Conservation (phyloP, 148 eudicot species). For the Camellia lanceoleosa region DNA sequence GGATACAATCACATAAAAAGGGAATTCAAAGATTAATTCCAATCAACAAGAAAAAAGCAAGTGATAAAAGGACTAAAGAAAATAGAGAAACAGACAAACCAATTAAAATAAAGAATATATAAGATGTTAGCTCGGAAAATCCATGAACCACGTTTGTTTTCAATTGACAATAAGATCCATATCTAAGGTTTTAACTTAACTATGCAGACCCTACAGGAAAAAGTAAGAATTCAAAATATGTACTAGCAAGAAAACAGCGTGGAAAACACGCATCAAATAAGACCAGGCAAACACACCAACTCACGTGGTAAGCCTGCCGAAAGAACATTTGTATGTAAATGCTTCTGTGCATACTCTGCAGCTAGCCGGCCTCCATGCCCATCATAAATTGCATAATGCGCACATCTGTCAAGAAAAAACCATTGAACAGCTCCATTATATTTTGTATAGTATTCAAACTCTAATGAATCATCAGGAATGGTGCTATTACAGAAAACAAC, state of each 20-base stretch:
- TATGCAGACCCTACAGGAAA: too few species aligned
- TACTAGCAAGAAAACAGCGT: too few species aligned
- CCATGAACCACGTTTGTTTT: too few species aligned
- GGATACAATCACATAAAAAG: not conserved
- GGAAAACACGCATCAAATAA: slow-evolving; percentile 24
- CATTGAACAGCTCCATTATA: not conserved
- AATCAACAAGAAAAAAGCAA: not conserved
- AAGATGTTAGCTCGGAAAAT: too few species aligned
- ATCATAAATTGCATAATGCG: slow-evolving; percentile 81
- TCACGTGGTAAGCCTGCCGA: slow-evolving; percentile 98
- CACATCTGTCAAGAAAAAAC: slow-evolving; percentile 45
- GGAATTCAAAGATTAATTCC: not conserved
- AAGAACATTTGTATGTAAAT: slow-evolving; percentile 65
- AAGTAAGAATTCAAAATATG: too few species aligned
- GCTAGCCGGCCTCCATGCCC: slow-evolving; percentile 91
- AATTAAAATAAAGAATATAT: not conserved
- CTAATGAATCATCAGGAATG: not conserved
- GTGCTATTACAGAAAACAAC: not conserved
- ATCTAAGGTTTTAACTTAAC: not conserved
- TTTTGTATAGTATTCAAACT: not conserved
- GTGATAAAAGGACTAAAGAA: not conserved
- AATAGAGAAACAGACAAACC: not conserved
- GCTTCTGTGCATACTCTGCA: slow-evolving; percentile 75
- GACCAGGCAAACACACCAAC: slow-evolving; percentile 84
- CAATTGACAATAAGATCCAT: not conserved